Conservation (phyloP, 768 basidiomycete genomes). For the Boletus patriciae region DNA sequence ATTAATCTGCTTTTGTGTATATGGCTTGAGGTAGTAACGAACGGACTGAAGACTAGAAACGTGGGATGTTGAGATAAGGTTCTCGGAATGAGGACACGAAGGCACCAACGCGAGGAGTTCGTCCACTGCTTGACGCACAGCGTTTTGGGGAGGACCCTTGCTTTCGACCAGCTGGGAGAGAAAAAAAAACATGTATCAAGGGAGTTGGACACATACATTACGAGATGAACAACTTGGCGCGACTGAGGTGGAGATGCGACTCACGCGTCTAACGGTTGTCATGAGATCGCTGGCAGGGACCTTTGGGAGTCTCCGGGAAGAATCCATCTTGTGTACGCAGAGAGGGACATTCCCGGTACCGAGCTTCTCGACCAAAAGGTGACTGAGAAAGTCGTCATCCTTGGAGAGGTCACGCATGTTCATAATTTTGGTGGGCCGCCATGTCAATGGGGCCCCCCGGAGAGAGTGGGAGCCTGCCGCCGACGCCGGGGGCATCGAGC, state of each 20-base stretch:
- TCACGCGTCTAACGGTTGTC: conserved; percentile 74
- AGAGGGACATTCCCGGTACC: conserved; percentile 79
- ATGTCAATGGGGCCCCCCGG: conserved; percentile 41
- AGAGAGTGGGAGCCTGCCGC: conserved; percentile 25
- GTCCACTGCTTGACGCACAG: conserved; percentile 72
- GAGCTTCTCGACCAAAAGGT: conserved; percentile 86
- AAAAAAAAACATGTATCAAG: conserved; percentile 23
- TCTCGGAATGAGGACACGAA: conserved; percentile 17
- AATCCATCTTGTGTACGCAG: conserved; percentile 88
- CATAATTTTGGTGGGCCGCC: conserved; percentile 88
- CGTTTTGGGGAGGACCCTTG: conserved; percentile 55
- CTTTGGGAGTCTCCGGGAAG: conserved; percentile 73
- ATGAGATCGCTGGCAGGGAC: conserved; percentile 68
- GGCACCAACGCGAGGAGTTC: conserved; percentile 69
- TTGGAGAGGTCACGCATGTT: conserved; percentile 86
- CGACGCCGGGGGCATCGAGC: conserved; percentile 36
- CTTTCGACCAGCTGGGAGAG: conserved; percentile 53
- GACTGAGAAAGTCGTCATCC: conserved; percentile 89
- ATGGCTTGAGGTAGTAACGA: conserved; percentile 72
- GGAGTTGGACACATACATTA: conserved; percentile 18
- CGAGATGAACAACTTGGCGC: conserved; percentile 31
- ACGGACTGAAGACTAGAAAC: conserved; percentile 63
- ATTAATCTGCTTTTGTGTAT: conserved; percentile 84
- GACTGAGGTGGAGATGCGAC: conserved; percentile 30
- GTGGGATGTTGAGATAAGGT: conserved; percentile 16